Conservation (phyloP, 192 early-diverging fungal genomes). For the Paraglomus occultum region DNA sequence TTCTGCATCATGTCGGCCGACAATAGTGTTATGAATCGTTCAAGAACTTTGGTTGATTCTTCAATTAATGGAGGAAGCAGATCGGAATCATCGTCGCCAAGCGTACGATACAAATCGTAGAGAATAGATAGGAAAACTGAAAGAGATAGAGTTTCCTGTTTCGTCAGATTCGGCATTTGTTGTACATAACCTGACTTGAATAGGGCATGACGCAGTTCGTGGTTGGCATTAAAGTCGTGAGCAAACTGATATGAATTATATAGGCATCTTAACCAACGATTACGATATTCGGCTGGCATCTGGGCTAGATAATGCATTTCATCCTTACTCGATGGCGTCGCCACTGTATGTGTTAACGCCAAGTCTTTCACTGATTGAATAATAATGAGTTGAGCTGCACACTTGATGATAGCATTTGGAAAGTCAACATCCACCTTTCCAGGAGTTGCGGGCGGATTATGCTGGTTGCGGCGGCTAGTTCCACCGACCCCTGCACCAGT, state of each 20-base stretch:
- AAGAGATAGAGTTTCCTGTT: constrained; percentile 82
- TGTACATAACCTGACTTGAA: constrained; percentile 81
- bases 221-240: constrained; percentile 76
- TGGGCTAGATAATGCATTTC: constrained; percentile 38
- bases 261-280: constrained; percentile 72
- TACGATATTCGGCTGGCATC: constrained; percentile 46
- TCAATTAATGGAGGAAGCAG: constrained; percentile 42
- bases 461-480: constrained; percentile 36
- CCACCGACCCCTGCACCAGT: background rate
- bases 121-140: constrained; percentile 68
- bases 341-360: constrained; percentile 41
- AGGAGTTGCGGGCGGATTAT: constrained; percentile 14
- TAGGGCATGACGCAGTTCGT: constrained; percentile 75
- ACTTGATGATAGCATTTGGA: constrained; percentile 85
- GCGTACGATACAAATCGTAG: constrained; percentile 62
- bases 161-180: constrained; percentile 89
- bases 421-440: constrained; percentile 71
- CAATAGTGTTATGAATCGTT: constrained; percentile 39
- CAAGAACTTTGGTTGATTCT: constrained; percentile 44
- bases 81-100: constrained; percentile 46
- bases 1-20: constrained; percentile 38
- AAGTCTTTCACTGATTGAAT: constrained; percentile 91
- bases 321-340: constrained; percentile 11
- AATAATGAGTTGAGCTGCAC: constrained; percentile 81
- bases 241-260: constrained; percentile 82